Conservation (phyloP, 495 filamentous ascomycete species). For the Penicillium bialowiezense region DNA sequence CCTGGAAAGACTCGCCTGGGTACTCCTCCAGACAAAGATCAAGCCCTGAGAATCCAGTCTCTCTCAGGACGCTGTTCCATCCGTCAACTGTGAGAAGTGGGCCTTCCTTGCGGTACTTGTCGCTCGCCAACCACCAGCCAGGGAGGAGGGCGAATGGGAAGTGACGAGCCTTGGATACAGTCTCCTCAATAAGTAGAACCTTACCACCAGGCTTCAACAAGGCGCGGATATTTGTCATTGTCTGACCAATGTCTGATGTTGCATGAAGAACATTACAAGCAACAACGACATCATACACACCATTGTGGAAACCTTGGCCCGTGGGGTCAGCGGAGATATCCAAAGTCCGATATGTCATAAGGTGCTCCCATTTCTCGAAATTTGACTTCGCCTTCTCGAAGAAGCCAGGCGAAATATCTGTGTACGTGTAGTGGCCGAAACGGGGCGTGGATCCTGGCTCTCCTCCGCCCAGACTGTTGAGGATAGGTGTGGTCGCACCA, state of each 20-base stretch:
- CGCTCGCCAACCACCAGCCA: slow-evolving; percentile 30
- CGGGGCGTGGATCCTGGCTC: slow-evolving; percentile 19
- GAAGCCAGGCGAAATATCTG: slow-evolving; percentile 35
- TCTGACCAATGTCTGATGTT: slow-evolving; percentile 42
- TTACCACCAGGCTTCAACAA: slow-evolving; percentile 36
- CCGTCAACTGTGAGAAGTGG: slow-evolving; percentile 20
- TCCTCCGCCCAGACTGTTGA: slow-evolving; percentile 22
- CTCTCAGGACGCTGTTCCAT: slow-evolving; percentile 24
- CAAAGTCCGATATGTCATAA: slow-evolving; percentile 46
- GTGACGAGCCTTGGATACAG: slow-evolving; percentile 16
- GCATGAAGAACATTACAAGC: slow-evolving; percentile 53
- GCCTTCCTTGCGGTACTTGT: slow-evolving; percentile 17
- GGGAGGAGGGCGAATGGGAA: slow-evolving; percentile 28
- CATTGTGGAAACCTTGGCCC: slow-evolving; percentile 44
- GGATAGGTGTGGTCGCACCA: slow-evolving; percentile 24
- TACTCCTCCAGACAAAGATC: slow-evolving; percentile 25
- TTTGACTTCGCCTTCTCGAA: slow-evolving; percentile 26
- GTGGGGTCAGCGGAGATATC: slow-evolving; percentile 45
- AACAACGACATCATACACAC: slow-evolving; percentile 49
- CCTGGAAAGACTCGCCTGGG: slow-evolving; percentile 21
- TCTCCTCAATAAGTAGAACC: slow-evolving; percentile 28
- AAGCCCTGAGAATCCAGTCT: slow-evolving; percentile 22
- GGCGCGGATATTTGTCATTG: slow-evolving; percentile 41
- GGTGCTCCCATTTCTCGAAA: slow-evolving; percentile 22
- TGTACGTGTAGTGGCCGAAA: slow-evolving; percentile 35